A percentile compares a stretch with the other conserved stretches of the same genome.
These are phyloP conservation scores for Colletotrichum eremochloae DNA, from an alignment of 2,329 filamentous ascomycete genomes.

Conservation along the genomic window DNA sequence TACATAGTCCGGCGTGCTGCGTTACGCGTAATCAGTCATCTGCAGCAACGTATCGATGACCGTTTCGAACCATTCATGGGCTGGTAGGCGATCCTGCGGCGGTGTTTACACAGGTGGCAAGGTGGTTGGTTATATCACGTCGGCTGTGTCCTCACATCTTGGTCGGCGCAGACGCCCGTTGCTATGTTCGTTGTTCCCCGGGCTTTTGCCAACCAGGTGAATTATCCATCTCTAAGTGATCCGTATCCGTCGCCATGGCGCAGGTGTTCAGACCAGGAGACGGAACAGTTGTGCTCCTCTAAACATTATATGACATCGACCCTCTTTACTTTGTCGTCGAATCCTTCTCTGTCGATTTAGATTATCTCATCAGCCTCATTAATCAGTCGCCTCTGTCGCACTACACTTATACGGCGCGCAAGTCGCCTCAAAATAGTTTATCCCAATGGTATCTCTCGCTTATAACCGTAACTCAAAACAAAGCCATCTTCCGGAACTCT, in stretches of 20 bases:
- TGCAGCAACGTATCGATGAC: background rate
- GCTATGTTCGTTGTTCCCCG: background rate
- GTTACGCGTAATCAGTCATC: background rate
- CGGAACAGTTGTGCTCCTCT: background rate
- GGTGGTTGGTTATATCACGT: background rate
- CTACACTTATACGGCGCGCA: background rate
- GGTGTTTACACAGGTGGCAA: no score
- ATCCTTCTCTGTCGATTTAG: background rate
- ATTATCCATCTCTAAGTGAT: background rate
- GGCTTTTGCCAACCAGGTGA: no score
- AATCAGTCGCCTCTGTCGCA: background rate
- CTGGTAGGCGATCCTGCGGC: background rate
- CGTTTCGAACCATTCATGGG: background rate
- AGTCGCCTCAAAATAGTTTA: background rate
- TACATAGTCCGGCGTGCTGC: background rate
- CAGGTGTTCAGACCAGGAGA: background rate
- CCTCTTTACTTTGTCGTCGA: background rate
- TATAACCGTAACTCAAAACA: background rate
- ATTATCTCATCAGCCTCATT: background rate
- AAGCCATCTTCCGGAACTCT: background rate
- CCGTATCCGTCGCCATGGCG: background rate
- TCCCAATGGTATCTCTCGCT: conserved; percentile 13
- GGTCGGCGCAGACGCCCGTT: background rate
- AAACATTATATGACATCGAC: background rate
- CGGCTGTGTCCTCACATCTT: background rate